Evolutionary conservation across 345 rosid genomes (phyloP).

Genomic region (Hibiscus syriacus): DNA sequence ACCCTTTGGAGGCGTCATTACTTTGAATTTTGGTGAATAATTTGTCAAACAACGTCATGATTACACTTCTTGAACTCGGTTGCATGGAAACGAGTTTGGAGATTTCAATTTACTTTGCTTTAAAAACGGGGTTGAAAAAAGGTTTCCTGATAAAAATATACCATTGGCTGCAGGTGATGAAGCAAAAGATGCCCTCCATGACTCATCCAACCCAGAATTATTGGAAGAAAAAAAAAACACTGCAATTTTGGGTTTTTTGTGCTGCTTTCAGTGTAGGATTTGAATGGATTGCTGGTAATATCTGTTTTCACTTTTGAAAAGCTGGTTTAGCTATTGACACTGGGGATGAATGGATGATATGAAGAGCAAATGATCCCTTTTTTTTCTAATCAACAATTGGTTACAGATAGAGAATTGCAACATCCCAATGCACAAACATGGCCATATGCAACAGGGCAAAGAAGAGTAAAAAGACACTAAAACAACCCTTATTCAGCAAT

Average conservation of each 20-base stretch:
- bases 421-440: conserved; percentile 17
- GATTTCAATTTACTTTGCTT: too few relatives aligned
- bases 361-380: conserved; percentile 4
- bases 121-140: too few relatives aligned
- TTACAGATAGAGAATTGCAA: conserved; percentile 25
- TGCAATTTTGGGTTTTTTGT: neutral
- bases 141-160: too few relatives aligned
- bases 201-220: too few relatives aligned
- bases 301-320: too few relatives aligned
- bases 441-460: conserved; percentile 19
- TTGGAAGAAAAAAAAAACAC: too few relatives aligned
- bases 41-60: neutral
- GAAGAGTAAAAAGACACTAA: conserved; percentile 14
- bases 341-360: neutral
- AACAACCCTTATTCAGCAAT: conserved; percentile 27
- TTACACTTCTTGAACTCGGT: neutral
- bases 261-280: conserved; percentile 6
- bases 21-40: neutral
- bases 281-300: neutral
- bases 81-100: neutral
- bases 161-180: neutral
- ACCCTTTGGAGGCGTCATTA: neutral
- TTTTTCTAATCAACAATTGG: conserved; percentile 11
- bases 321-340: neutral
- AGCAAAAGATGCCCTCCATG: too few relatives aligned